Percentiles rank a stretch among this genome's conserved stretches.
These are phyloP conservation scores for Podospora sp. DNA, from an alignment of 495 filamentous ascomycete species.

Conservation along the genomic window DNA sequence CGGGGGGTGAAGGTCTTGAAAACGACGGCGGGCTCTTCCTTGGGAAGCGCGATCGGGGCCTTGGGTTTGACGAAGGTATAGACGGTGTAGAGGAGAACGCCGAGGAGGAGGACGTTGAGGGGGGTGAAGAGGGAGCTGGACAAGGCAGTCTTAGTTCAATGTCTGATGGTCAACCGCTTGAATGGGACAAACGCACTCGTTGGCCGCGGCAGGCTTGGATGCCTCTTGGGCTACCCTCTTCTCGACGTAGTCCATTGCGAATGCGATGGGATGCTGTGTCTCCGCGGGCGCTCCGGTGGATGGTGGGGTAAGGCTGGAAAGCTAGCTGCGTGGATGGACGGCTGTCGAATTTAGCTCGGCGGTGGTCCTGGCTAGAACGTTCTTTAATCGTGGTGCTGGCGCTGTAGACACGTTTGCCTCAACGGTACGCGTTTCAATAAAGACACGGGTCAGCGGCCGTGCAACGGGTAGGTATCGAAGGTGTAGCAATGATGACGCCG, in stretches of 20 bases:
- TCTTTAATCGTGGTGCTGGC: background rate
- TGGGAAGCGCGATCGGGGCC: constrained; percentile 59
- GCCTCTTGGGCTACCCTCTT: constrained; percentile 55
- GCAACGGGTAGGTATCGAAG: background rate
- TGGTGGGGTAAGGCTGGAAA: constrained; percentile 9
- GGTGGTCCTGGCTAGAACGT: constrained; percentile 1
- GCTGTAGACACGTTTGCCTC: background rate
- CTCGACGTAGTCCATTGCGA: constrained; percentile 58
- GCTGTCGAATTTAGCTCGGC: background rate
- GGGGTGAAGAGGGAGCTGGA: constrained; percentile 67
- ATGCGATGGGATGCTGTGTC: constrained; percentile 17
- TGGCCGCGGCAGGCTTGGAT: constrained; percentile 31
- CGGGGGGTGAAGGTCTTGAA: constrained; percentile 91
- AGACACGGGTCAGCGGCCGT: background rate
- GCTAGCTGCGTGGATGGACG: background rate
- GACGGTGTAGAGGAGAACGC: constrained; percentile 67
- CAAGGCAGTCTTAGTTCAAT: constrained; percentile 23
- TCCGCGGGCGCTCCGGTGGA: background rate
- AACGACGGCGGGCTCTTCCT: constrained; percentile 71
- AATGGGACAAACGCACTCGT: constrained; percentile 23
- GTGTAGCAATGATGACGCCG: background rate
- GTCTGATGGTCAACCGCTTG: constrained; percentile 21
- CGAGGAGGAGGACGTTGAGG: constrained; percentile 75
- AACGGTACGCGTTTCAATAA: background rate
- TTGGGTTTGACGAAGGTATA: constrained; percentile 65